Percentiles rank a stretch among this genome's conserved stretches.
phyloP scores from a whole-genome alignment of 2,329 filamentous ascomycete genomes.

The Hymenoscyphus fructigenus region DNA sequence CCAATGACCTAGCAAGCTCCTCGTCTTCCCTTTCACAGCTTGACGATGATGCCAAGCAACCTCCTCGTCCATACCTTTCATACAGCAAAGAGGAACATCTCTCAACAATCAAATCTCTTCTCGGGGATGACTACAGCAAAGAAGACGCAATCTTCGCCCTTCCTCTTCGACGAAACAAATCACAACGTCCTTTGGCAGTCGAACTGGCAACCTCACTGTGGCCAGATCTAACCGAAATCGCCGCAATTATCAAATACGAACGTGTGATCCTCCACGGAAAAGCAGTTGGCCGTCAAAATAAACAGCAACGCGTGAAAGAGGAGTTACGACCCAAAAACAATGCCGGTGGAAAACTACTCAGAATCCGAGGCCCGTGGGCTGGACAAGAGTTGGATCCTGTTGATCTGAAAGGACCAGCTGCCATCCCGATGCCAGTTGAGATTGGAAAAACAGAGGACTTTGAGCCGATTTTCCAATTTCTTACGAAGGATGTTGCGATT shows the following conservation, averaged over 20 bases:
- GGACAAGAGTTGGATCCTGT: constrained; percentile 24
- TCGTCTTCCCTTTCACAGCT: not conserved
- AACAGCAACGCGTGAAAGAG: constrained; percentile 6
- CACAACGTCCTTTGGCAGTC: constrained; percentile 14
- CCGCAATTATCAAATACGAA: constrained; percentile 20
- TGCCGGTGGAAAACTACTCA: constrained; percentile 13
- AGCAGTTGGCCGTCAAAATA: constrained; percentile 15
- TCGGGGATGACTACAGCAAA: constrained; percentile 5
- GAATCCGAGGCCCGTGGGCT: constrained; percentile 23
- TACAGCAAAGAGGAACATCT: constrained; percentile 13
- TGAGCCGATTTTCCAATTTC: constrained; percentile 21
- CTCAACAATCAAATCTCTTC: constrained; percentile 2
- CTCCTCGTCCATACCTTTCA: constrained; percentile 8
- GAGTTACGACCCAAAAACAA: constrained; percentile 11
- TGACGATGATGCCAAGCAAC: not conserved
- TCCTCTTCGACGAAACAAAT: constrained; percentile 16
- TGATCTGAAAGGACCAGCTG: constrained; percentile 22
- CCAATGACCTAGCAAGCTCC: not conserved
- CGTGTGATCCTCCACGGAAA: constrained; percentile 11
- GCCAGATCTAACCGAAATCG: constrained; percentile 16
- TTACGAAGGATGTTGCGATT: constrained; percentile 16
- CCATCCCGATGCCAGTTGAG: constrained; percentile 25
- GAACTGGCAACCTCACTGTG: constrained; percentile 7
- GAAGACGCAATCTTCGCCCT: constrained; percentile 17
- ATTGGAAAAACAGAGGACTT: constrained; percentile 22